These are phyloP conservation scores for Anisodus tanguticus DNA, from an alignment of 257 asterid genomes.

Conservation along the genomic window DNA sequence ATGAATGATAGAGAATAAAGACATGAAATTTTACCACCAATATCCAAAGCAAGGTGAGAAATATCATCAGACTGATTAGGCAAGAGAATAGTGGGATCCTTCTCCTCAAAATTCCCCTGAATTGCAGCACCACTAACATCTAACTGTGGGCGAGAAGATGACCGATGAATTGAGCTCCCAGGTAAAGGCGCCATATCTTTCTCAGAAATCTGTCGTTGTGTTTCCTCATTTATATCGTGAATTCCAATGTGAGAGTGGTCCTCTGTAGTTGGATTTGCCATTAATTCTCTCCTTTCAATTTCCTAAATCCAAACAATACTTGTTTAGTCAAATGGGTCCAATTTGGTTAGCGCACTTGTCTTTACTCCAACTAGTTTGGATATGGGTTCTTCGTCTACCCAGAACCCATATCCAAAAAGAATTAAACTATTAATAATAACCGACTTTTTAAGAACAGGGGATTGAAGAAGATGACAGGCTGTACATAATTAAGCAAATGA, in stretches of 20 bases:
- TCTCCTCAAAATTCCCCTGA: constrained; percentile 96
- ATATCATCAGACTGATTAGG: constrained; percentile 99
- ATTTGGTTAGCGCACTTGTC: constrained; percentile 41
- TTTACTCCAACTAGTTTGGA: not conserved
- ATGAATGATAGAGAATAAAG: not conserved
- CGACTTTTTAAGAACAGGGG: not conserved
- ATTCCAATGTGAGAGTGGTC: constrained; percentile 59
- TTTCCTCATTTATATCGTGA: constrained; percentile 58
- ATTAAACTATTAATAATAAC: not conserved
- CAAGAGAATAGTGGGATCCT: constrained; percentile 83
- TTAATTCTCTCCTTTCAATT: constrained; percentile 32
- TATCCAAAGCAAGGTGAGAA: constrained; percentile 94
- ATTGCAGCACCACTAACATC: constrained; percentile 97
- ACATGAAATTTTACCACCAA: constrained; percentile 73
- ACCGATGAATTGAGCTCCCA: constrained; percentile 75
- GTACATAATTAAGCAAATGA: not conserved
- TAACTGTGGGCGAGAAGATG: constrained; percentile 85
- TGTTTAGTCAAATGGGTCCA: constrained; percentile 41
- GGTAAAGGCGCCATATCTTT: constrained; percentile 66
- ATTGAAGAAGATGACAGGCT: not conserved
- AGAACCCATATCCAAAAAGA: not conserved
- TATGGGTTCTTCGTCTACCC: not conserved
- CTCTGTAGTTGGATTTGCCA: constrained; percentile 63
- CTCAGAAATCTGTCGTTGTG: constrained; percentile 33
- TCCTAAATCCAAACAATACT: constrained; percentile 32